A percentile compares a stretch with the other conserved stretches of the same genome.
Conservation (phyloP, 2,329 filamentous ascomycete species). For the Fusarium siculi region DNA sequence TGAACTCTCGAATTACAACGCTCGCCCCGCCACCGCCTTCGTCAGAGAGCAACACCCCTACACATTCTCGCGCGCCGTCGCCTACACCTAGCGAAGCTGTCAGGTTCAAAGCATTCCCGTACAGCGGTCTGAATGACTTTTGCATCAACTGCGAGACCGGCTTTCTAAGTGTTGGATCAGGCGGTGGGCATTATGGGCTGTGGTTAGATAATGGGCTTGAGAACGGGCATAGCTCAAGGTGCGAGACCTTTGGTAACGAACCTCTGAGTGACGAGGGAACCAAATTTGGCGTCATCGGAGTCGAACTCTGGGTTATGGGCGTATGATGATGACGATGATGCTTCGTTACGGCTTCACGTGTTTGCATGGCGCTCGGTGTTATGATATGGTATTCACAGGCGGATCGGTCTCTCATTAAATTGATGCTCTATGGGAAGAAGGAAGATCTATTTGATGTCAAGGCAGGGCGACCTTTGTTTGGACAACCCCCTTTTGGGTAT, state of each 20-base stretch:
- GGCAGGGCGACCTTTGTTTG: background rate
- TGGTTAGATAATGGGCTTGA: conserved; percentile 92
- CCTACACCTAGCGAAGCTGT: conserved; percentile 76
- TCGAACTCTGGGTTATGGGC: conserved; percentile 94
- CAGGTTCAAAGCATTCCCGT: conserved; percentile 96
- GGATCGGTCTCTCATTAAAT: conserved; percentile 14
- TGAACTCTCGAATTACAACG: conserved; percentile 54
- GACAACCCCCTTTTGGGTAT: conserved; percentile 9
- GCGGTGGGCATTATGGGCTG: conserved; percentile 88
- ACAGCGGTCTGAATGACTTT: conserved; percentile 95
- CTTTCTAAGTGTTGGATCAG: conserved; percentile 88
- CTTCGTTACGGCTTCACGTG: conserved; percentile 9
- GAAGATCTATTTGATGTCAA: background rate
- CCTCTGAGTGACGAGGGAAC: conserved; percentile 90
- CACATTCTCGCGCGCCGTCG: conserved; percentile 38
- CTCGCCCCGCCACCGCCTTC: conserved; percentile 46
- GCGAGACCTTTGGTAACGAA: conserved; percentile 95
- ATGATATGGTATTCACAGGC: conserved; percentile 7
- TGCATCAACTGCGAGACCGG: conserved; percentile 91
- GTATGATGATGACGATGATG: conserved; percentile 45
- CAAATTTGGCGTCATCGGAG: conserved; percentile 90
- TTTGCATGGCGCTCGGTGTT: conserved; percentile 34
- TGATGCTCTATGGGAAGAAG: background rate
- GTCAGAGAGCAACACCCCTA: conserved; percentile 38
- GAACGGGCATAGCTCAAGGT: conserved; percentile 82